Percentiles rank a stretch among this genome's conserved stretches.
phyloP scores from a whole-genome alignment of 2,329 filamentous ascomycete species.

The Ascochyta fabae region DNA sequence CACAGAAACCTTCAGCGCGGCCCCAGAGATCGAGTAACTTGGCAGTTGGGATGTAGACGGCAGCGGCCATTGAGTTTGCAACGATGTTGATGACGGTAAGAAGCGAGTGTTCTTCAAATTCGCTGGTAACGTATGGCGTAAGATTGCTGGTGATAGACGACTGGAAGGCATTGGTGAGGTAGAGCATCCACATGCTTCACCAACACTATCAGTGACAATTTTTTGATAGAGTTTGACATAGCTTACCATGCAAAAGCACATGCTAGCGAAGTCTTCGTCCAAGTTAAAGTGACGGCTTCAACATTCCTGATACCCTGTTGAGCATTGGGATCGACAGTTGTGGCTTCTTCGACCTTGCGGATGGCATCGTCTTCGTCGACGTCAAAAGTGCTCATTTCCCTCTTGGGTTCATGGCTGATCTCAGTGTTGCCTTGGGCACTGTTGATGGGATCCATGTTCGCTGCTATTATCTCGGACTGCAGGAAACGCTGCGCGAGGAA shows the following conservation, averaged over 20 bases:
- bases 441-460: conserved; percentile 9
- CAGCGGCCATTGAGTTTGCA: conserved; percentile 37
- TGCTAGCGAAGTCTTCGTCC: conserved; percentile 45
- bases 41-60: conserved; percentile 46
- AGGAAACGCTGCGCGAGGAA: background rate
- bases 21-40: conserved; percentile 51
- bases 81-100: conserved; percentile 36
- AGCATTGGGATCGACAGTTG: conserved; percentile 21
- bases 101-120: conserved; percentile 36
- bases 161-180: conserved; percentile 54
- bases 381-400: conserved; percentile 18
- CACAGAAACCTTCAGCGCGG: conserved; percentile 44
- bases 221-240: too few relatives aligned
- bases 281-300: conserved; percentile 48
- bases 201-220: background rate
- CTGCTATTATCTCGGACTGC: background rate
- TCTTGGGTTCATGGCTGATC: conserved; percentile 17
- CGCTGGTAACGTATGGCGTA: conserved; percentile 41
- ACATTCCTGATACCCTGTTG: conserved; percentile 46
- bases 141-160: conserved; percentile 46
- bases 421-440: conserved; percentile 3
- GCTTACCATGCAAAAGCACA: conserved; percentile 45
- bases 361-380: conserved; percentile 25
- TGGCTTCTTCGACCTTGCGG: conserved; percentile 25
- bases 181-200: conserved; percentile 41